Percentiles rank a stretch among this genome's conserved stretches.
Evolutionary conservation across 208 protist genomes (phyloP).

Genomic region (Leishmania martiniquensis): DNA sequence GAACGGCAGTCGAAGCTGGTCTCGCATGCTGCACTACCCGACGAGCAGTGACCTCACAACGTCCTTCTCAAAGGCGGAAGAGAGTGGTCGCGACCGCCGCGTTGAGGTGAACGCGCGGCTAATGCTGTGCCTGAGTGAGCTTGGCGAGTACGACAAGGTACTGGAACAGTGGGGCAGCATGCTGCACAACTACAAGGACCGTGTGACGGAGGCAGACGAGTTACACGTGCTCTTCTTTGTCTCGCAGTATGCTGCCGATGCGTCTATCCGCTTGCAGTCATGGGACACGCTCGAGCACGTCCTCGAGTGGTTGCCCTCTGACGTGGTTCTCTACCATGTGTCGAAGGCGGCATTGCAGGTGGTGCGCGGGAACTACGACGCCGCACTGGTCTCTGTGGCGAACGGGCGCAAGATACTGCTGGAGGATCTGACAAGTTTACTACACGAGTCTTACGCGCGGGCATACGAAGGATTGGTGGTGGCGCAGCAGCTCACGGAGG

Average conservation of each 20-base stretch:
- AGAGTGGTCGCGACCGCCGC: conserved; percentile 35
- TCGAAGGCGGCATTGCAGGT: conserved; percentile 65
- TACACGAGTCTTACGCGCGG: conserved; percentile 87
- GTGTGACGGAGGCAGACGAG: conserved; percentile 43
- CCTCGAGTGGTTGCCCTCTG: conserved; percentile 56
- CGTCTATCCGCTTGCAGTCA: conserved; percentile 75
- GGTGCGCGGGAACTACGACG: conserved; percentile 55
- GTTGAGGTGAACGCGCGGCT: conserved; percentile 57
- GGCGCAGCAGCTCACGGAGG: conserved; percentile 97
- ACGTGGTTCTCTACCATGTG: conserved; percentile 71
- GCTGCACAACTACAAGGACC: conserved; percentile 28
- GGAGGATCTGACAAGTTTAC: conserved; percentile 70
- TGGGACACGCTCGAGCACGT: conserved; percentile 69
- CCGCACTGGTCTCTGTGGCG: conserved; percentile 46
- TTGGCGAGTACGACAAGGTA: conserved; percentile 78
- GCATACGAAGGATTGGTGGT: conserved; percentile 95
- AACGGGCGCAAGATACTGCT: conserved; percentile 73
- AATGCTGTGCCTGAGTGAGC: conserved; percentile 80
- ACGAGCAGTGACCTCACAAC: conserved; percentile 46
- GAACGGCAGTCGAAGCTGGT: conserved; percentile 34
- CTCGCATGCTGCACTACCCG: conserved; percentile 47
- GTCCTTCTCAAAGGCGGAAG: conserved; percentile 47
- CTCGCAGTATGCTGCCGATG: conserved; percentile 86
- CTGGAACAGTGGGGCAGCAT: conserved; percentile 69
- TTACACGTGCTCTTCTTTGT: conserved; percentile 69